Evolutionary conservation across 306 rosid species (phyloP).

Genomic region (Quercus berberidifolia): DNA sequence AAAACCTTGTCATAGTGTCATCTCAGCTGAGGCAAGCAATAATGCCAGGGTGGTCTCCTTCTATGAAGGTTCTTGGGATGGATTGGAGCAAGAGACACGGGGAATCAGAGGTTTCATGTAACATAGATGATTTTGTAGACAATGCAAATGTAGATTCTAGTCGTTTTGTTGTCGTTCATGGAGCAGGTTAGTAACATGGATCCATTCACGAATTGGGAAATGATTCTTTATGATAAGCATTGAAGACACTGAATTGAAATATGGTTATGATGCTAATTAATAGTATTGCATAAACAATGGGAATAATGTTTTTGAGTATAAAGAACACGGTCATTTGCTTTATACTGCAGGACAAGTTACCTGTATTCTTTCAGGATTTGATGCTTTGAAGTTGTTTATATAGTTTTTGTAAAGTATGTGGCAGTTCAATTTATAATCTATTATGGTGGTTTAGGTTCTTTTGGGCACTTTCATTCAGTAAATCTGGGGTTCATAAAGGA

Average conservation of each 20-base stretch:
- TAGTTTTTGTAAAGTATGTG: neutral
- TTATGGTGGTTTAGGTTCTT: constrained; percentile 67
- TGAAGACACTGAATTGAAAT: neutral
- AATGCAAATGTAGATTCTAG: constrained; percentile 32
- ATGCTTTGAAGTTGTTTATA: neutral
- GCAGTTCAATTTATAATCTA: neutral
- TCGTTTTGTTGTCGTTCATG: constrained; percentile 83
- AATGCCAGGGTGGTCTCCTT: constrained; percentile 29
- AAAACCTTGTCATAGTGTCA: constrained; percentile 62
- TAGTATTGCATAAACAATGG: neutral
- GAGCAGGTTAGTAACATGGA: constrained; percentile 71
- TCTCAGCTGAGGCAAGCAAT: constrained; percentile 73
- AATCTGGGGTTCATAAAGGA: constrained; percentile 95
- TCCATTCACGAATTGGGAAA: neutral
- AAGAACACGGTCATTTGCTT: neutral
- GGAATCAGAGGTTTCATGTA: constrained; percentile 39
- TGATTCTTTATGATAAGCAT: neutral
- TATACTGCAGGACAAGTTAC: neutral
- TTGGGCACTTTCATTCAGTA: constrained; percentile 97
- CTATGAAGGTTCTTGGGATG: constrained; percentile 68
- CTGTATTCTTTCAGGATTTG: neutral
- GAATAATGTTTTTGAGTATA: neutral
- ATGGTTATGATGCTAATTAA: neutral
- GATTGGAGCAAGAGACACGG: constrained; percentile 92
- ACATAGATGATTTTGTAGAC: constrained; percentile 45